Evolutionary conservation across 805 yeast genomes (phyloP).

Genomic region (Candida nemodendra): DNA sequence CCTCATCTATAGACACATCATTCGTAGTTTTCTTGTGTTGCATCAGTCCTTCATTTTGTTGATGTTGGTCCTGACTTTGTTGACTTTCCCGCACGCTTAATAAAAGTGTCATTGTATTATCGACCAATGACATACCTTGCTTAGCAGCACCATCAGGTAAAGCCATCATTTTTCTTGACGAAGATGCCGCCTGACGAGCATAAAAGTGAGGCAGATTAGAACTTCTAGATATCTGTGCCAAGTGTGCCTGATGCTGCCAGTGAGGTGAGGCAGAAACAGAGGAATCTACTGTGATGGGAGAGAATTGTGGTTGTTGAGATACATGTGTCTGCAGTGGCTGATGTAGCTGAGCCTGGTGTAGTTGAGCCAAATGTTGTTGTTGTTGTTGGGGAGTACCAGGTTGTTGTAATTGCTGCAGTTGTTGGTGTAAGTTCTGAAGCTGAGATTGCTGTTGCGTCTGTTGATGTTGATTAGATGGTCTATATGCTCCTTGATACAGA

Average conservation of each 20-base stretch:
- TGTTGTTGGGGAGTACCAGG: constrained; percentile 30
- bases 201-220: constrained; percentile 73
- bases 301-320: constrained; percentile 24
- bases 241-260: constrained; percentile 81
- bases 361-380: constrained; percentile 33
- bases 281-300: constrained; percentile 35
- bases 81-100: constrained; percentile 32
- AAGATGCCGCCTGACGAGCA: constrained; percentile 78
- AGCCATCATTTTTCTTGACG: constrained; percentile 47
- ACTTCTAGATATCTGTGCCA: constrained; percentile 68
- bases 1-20: constrained; percentile 47
- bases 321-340: constrained; percentile 22
- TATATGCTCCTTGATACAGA: constrained; percentile 39
- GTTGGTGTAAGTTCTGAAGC: constrained; percentile 24
- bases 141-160: constrained; percentile 36
- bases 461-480: constrained; percentile 34
- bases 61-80: constrained; percentile 22
- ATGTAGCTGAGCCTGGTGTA: constrained; percentile 31
- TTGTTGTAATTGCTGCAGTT: constrained; percentile 25
- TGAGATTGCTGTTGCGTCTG: constrained; percentile 26
- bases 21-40: constrained; percentile 36
- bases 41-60: constrained; percentile 37
- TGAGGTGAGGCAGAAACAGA: constrained; percentile 39
- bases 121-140: constrained; percentile 36
- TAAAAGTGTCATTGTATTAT: constrained; percentile 38